A percentile compares a stretch with the other conserved stretches of the same genome.
These are phyloP conservation scores for Yamadazyma atlantica DNA, from an alignment of 1,139 yeast species.

Conservation along the genomic window DNA sequence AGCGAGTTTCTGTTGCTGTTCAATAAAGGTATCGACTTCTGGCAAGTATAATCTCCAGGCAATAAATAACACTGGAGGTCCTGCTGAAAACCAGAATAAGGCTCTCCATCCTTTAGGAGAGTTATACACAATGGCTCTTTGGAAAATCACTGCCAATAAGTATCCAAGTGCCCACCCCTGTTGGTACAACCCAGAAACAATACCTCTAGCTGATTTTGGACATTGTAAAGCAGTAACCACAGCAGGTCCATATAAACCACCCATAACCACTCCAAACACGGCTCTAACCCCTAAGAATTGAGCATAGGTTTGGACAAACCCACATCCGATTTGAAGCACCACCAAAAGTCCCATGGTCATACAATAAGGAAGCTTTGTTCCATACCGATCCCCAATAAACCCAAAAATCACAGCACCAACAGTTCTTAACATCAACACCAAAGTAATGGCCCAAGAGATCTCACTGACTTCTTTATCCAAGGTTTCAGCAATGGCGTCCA, in stretches of 20 bases:
- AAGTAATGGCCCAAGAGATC: constrained; percentile 45
- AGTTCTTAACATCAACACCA: constrained; percentile 45
- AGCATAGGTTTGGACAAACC: constrained; percentile 35
- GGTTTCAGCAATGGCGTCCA: constrained; percentile 27
- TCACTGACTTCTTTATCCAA: constrained; percentile 27
- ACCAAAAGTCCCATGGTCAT: constrained; percentile 29
- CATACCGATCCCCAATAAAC: constrained; percentile 33
- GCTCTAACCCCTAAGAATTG: constrained; percentile 44
- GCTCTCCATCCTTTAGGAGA: constrained; percentile 63
- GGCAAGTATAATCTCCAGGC: constrained; percentile 33
- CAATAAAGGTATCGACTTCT: constrained; percentile 30
- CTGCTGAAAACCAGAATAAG: constrained; percentile 78
- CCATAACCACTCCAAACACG: constrained; percentile 45
- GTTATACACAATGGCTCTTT: constrained; percentile 37
- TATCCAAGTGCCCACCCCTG: constrained; percentile 48
- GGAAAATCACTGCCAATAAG: constrained; percentile 41
- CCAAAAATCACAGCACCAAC: constrained; percentile 44
- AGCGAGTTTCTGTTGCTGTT: constrained; percentile 22
- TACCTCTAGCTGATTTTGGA: constrained; percentile 38
- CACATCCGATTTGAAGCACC: constrained; percentile 41
- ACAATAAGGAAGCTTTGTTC: constrained; percentile 41
- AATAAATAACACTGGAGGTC: constrained; percentile 40
- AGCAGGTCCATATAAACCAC: constrained; percentile 41
- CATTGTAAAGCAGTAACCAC: constrained; percentile 40
- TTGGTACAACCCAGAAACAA: constrained; percentile 42